phyloP scores from a whole-genome alignment of 2,329 filamentous ascomycete species.

The Westerdykella sp. region DNA sequence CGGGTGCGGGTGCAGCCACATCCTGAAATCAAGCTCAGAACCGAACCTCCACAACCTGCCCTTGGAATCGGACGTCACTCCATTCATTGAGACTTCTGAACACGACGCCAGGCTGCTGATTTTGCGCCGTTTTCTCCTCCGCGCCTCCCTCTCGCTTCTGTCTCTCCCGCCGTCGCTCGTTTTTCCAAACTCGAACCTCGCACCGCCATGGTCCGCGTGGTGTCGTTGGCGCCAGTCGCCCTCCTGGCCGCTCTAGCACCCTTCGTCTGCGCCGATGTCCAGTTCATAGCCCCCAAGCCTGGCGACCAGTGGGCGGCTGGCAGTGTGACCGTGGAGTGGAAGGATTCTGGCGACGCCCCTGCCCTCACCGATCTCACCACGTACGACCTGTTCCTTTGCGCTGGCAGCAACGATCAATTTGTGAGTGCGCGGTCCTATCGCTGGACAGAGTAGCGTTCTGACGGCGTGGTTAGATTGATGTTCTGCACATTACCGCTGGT shows the following conservation, averaged over 20 bases:
- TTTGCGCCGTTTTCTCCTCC: not conserved
- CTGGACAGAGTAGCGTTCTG: constrained; percentile 22
- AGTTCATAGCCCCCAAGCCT: constrained; percentile 49
- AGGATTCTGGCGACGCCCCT: constrained; percentile 49
- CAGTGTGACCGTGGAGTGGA: constrained; percentile 51
- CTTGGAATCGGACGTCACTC: too few species aligned
- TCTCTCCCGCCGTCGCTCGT: constrained; percentile 11
- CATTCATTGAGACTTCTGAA: not conserved
- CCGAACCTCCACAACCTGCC: too few species aligned
- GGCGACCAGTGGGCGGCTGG: constrained; percentile 48
- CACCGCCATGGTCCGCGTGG: constrained; percentile 19
- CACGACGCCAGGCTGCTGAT: not conserved
- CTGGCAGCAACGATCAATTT: constrained; percentile 49
- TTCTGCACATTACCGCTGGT: constrained; percentile 38
- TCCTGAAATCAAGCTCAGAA: too few species aligned
- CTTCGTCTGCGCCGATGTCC: constrained; percentile 47
- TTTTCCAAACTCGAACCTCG: constrained; percentile 1
- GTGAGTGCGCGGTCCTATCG: constrained; percentile 34
- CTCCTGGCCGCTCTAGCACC: constrained; percentile 36
- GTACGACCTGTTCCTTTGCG: constrained; percentile 56
- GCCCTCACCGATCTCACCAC: constrained; percentile 45
- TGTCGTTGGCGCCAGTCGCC: constrained; percentile 19
- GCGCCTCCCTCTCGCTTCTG: not conserved
- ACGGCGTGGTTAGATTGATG: constrained; percentile 32
- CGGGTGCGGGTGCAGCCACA: too few species aligned